Percentiles rank a stretch among this genome's conserved stretches.
These are phyloP conservation scores for Lentinula novae-zelandiae DNA, from an alignment of 1,284 basidiomycete species.

Conservation along the genomic window DNA sequence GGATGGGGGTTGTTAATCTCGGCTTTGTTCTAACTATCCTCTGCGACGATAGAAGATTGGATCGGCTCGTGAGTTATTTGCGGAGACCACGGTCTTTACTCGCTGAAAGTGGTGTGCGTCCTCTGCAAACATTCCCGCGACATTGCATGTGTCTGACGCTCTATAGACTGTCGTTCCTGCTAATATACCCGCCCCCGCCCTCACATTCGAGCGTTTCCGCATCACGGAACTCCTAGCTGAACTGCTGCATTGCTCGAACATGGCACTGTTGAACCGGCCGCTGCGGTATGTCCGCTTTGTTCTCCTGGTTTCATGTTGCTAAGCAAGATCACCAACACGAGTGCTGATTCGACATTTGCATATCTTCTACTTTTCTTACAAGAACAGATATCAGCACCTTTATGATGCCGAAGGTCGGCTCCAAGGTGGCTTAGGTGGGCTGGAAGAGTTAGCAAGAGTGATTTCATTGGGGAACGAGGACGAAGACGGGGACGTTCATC, in stretches of 20 bases:
- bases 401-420: slow-evolving; percentile 81
- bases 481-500: slow-evolving; percentile 46
- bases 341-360: slow-evolving; percentile 4
- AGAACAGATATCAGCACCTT: slow-evolving; percentile 34
- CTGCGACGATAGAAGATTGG: slow-evolving; percentile 54
- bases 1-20: slow-evolving; percentile 93
- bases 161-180: slow-evolving; percentile 46
- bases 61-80: slow-evolving; percentile 72
- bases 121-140: slow-evolving; percentile 2
- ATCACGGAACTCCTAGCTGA: slow-evolving; percentile 98
- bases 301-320: not conserved
- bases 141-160: slow-evolving; percentile 1
- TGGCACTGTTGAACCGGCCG: slow-evolving; percentile 89
- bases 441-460: slow-evolving; percentile 82
- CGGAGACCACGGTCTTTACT: slow-evolving; percentile 60
- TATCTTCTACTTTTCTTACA: not conserved
- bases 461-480: slow-evolving; percentile 55
- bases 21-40: slow-evolving; percentile 82
- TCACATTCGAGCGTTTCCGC: slow-evolving; percentile 96
- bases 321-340: slow-evolving; percentile 32
- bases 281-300: slow-evolving; percentile 31
- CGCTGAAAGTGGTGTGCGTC: not conserved
- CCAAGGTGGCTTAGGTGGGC: slow-evolving; percentile 73
- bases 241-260: slow-evolving; percentile 96
- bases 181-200: slow-evolving; percentile 69